Base-by-base conservation (phyloP, 1,284 basidiomycete species). In the Phlebopus sp. region DNA sequence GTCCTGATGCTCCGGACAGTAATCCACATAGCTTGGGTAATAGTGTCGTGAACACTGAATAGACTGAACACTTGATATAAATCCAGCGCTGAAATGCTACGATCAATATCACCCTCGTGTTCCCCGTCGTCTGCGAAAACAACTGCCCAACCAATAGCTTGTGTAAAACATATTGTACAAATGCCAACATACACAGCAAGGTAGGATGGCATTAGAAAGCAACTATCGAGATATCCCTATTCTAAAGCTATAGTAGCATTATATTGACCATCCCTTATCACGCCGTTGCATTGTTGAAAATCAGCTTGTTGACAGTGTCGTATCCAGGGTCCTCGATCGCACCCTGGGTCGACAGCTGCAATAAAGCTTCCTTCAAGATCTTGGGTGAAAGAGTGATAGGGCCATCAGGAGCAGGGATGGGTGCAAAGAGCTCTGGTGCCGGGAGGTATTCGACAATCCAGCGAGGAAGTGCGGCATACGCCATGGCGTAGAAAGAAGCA, bases 211-310 rank as follows among this genome's bases (percentile, higher is more conserved):
- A 34, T 17, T 6, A 13, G n/a, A 29, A 44, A 47, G 41, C 29
- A 40, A 52, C 29, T 19, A 21, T 3, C 32, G 29, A 39, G 17
- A 46, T 9, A 42, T 34, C 19, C 32, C 42, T 42, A 40, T 27
- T 30, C 6, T 27, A 23, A 8, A 17, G 44, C 46, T 37, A 42
- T 34, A 50, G 44, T 38, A 42, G 25, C 23, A 42, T 46, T 25
- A 37, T 37, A 14, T 10, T 23, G 21, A 23, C 10, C 5, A 7
- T 15, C 27, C 14, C 21, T 19, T 42, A 29, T 52, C 29, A 64
- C 1, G 40, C 45, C 4, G 86, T 90, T n/a, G 81, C 86, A 59
- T 92, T 92, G 77, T 92, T 93, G 75, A 82, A 92, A 47, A 89
- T 78, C 59, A 92, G 73, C 59, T 84, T 58, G 73, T 93, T 92